Conservation (phyloP, 2,329 filamentous ascomycete genomes). For the Ophiostoma ulmi region DNA sequence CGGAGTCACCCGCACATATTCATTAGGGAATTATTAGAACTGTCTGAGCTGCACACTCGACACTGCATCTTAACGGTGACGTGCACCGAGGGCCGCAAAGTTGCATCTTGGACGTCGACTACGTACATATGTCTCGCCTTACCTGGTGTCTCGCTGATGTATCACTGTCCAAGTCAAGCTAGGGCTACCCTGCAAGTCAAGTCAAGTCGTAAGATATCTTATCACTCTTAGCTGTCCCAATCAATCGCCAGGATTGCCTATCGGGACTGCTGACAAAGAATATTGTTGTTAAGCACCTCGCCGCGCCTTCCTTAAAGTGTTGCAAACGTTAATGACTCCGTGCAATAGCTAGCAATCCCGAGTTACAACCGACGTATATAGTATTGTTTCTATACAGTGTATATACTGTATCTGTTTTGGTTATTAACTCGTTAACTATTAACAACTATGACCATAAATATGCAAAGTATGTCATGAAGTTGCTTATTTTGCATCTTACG, state of each 20-base stretch:
- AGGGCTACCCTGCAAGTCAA: neutral
- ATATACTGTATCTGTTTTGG: neutral
- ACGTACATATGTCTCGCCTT: neutral
- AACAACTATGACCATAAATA: neutral
- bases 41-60: too few species aligned
- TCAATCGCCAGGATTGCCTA: neutral
- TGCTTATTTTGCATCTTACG: too few species aligned
- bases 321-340: neutral
- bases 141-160: neutral
- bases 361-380: neutral
- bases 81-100: too few species aligned
- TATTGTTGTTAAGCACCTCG: neutral
- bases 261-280: neutral
- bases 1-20: too few species aligned
- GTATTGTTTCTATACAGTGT: neutral
- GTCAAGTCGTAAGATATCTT: too few species aligned
- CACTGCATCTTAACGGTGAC: too few species aligned
- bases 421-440: neutral
- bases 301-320: neutral
- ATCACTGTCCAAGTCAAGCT: neutral
- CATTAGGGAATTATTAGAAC: too few species aligned
- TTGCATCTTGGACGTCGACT: neutral
- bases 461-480: too few species aligned
- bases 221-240: neutral
- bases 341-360: neutral